These are phyloP conservation scores for Kondoa malvinella DNA, from an alignment of 768 basidiomycete genomes.

Conservation along the genomic window DNA sequence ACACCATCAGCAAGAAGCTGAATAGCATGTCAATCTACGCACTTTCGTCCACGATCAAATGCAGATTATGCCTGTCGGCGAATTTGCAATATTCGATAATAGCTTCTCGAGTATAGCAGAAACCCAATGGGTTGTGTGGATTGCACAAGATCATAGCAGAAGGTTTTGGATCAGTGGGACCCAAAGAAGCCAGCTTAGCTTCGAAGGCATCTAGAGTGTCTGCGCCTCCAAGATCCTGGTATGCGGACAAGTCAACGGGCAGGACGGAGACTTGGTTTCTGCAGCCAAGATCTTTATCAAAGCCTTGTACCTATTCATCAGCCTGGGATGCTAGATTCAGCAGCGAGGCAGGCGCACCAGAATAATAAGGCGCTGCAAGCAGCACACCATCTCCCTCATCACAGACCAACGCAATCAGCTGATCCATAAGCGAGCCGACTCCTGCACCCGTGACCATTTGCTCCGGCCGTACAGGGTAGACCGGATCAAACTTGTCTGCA, in stretches of 20 bases:
- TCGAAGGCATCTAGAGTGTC: slow-evolving; percentile 18
- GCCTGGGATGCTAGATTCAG: background rate
- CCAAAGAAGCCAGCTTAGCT: slow-evolving; percentile 14
- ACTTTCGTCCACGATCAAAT: slow-evolving; percentile 17
- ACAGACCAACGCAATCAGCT: slow-evolving; percentile 13
- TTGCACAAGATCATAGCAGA: slow-evolving; percentile 24
- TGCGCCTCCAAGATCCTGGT: background rate
- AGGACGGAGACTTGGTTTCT: background rate
- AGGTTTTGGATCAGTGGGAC: slow-evolving; percentile 7
- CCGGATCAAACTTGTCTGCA: slow-evolving; percentile 18
- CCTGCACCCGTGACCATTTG: slow-evolving; percentile 21
- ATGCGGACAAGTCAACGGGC: background rate
- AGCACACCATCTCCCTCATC: slow-evolving; percentile 25
- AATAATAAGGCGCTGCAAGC: slow-evolving; percentile 15
- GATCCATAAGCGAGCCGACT: slow-evolving; percentile 7
- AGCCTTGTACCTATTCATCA: background rate
- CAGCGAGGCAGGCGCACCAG: background rate
- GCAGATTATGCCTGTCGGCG: slow-evolving; percentile 23
- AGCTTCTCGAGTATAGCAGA: slow-evolving; percentile 24
- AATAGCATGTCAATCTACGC: too few relatives aligned
- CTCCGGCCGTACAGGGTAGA: slow-evolving; percentile 16
- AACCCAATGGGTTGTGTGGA: slow-evolving; percentile 27
- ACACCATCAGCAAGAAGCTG: background rate
- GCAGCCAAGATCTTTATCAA: background rate
- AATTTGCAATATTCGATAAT: slow-evolving; percentile 23